Evolutionary conservation across 2,329 filamentous ascomycete species (phyloP), one percentile per base, ranked within the genome.

Genomic region (Trichoderma afroharzianum): DNA sequence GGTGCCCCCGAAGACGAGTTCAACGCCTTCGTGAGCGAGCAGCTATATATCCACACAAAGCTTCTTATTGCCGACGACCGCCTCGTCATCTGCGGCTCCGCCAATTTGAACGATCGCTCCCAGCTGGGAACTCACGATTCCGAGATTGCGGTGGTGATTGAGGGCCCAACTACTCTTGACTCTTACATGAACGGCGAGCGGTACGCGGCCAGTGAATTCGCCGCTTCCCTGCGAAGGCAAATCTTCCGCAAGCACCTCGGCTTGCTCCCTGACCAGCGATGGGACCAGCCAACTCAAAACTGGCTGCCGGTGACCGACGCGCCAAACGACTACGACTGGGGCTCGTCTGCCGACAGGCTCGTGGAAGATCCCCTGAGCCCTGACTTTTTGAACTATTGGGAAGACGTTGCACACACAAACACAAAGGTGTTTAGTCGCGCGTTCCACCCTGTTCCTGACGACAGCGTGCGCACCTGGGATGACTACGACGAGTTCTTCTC

Each of bases 161-260:
- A 96, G 79, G 94, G 97, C 78, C 88, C 89, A 2, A 88, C 90
- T 1, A 84, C 90, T 1, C 84, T 97, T 18, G 88, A 92, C 15
- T 91, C 90, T 21, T 82, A 81, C 72, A 97, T 97, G 93, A 87
- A 91, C 74, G 93, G 93, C 3, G 83, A 86, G 26, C 89, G 89
- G 0, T 97, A 87, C 83, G 87, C 85, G 36, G 95, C 93, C 8
- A 91, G 90, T 9, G 87, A 88, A 71, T 95, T 95, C 78, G 94
- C 94, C 1, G 85, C 93, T 6, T 93, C 91, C 1, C 90, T 98
- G 12, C 92, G 95, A 26, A 89, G 95, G 43, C 90, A 94, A 79
- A 88, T 98, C 74, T 97, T 93, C 89, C 90, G 95, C 75, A 97
- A 98, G 83, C 95, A 98, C 79, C 88, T 98, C 2, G 95, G 95